These are phyloP conservation scores for Scleroderma bovista DNA, from an alignment of 768 basidiomycete genomes.

Conservation along the genomic window DNA sequence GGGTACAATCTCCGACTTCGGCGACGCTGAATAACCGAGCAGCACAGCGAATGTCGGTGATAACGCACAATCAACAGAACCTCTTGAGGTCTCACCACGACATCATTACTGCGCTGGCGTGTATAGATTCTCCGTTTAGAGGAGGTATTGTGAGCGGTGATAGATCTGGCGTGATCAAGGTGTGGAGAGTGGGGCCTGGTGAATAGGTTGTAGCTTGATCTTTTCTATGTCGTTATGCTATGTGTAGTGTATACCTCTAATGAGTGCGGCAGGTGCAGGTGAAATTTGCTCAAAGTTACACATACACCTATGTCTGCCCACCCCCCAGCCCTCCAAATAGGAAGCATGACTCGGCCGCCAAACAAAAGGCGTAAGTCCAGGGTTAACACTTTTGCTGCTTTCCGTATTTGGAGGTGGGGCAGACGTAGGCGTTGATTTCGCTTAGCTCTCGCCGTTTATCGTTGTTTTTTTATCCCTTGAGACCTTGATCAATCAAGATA, in stretches of 20 bases:
- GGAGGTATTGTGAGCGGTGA: slow-evolving; percentile 93
- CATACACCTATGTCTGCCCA: no score
- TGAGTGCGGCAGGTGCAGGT: no score
- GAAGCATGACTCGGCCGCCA: no score
- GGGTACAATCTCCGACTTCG: slow-evolving; percentile 40
- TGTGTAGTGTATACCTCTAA: neutral
- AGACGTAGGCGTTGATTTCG: no score
- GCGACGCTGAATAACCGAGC: slow-evolving; percentile 58
- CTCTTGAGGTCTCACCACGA: slow-evolving; percentile 87
- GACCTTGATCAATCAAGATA: no score
- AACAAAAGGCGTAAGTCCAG: no score
- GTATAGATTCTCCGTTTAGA: slow-evolving; percentile 89
- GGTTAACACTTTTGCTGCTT: no score
- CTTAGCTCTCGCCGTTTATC: no score
- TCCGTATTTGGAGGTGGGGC: no score
- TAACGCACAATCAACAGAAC: slow-evolving; percentile 79
- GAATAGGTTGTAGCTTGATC: slow-evolving; percentile 25
- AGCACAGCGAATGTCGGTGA: slow-evolving; percentile 69
- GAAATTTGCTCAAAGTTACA: no score
- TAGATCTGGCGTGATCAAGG: slow-evolving; percentile 82
- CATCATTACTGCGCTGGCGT: slow-evolving; percentile 77
- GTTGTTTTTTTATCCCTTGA: no score
- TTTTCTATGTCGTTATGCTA: slow-evolving; percentile 2
- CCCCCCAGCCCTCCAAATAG: no score
- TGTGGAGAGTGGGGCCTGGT: slow-evolving; percentile 70